phyloP scores from a whole-genome alignment of 2,329 filamentous ascomycete species.

The Leptographium wingfieldii region DNA sequence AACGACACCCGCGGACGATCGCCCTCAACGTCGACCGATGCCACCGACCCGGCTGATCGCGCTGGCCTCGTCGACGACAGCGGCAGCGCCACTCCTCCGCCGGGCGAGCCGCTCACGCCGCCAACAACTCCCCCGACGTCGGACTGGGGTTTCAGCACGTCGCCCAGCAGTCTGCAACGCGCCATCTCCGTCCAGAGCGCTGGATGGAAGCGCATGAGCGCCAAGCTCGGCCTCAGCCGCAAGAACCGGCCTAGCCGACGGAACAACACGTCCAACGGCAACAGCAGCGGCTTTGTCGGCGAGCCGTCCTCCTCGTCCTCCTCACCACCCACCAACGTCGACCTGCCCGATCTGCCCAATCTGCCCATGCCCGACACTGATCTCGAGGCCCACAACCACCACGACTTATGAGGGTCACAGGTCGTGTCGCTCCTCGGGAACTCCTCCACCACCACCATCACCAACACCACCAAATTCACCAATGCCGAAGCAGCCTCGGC shows the following conservation, averaged over 20 bases:
- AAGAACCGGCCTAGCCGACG: constrained; percentile 35
- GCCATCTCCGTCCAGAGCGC: constrained; percentile 42
- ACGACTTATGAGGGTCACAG: constrained; percentile 45
- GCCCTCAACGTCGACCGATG: constrained; percentile 29
- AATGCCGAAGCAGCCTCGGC: constrained; percentile 6
- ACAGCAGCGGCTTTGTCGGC: constrained; percentile 23
- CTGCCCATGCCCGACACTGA: constrained; percentile 21
- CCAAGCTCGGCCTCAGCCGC: constrained; percentile 38
- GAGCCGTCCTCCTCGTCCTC: constrained; percentile 1
- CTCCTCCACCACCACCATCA: constrained; percentile 7
- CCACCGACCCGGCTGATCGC: constrained; percentile 32
- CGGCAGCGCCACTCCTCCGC: constrained; percentile 41
- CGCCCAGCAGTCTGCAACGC: constrained; percentile 40
- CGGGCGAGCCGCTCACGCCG: constrained; percentile 56
- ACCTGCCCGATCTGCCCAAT: constrained; percentile 15
- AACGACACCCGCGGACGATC: constrained; percentile 26
- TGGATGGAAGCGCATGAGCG: constrained; percentile 53
- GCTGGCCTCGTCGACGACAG: constrained; percentile 53
- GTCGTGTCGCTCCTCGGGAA: constrained; percentile 36
- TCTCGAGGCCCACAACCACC: constrained; percentile 15
- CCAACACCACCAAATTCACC: constrained; percentile 10
- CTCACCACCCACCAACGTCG: constrained; percentile 15
- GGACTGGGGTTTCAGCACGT: constrained; percentile 39
- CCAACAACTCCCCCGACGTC: constrained; percentile 58
- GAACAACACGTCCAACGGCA: constrained; percentile 28